These are phyloP conservation scores for Sanghuangporus weigelae DNA, from an alignment of 1,284 basidiomycete genomes.

Conservation along the genomic window DNA sequence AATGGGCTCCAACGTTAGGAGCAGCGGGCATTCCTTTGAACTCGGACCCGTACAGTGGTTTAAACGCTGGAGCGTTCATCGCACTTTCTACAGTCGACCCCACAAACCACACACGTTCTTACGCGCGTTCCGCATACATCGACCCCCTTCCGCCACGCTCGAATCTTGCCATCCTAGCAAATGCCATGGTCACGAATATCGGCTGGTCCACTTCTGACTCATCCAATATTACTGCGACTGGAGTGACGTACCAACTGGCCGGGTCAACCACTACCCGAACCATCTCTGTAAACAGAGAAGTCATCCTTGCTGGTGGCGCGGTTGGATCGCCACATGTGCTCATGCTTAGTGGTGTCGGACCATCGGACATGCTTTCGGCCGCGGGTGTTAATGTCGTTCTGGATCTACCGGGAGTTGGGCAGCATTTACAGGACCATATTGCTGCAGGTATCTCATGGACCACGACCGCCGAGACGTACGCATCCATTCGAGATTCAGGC, in stretches of 20 bases:
- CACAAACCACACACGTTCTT: conserved; percentile 60
- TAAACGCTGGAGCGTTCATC: conserved; percentile 48
- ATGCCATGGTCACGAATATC: conserved; percentile 52
- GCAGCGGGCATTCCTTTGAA: conserved; percentile 38
- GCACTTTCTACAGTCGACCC: conserved; percentile 63
- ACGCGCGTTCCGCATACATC: conserved; percentile 66
- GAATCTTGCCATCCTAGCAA: conserved; percentile 61
- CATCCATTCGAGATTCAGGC: conserved; percentile 32
- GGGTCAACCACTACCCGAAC: conserved; percentile 33
- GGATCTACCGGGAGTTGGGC: conserved; percentile 70
- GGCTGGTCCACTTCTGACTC: conserved; percentile 40
- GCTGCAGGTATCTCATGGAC: conserved; percentile 45
- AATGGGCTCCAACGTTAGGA: conserved; percentile 47
- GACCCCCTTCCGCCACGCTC: conserved; percentile 51
- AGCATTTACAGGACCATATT: conserved; percentile 71
- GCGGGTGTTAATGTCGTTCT: conserved; percentile 44
- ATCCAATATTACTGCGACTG: conserved; percentile 45
- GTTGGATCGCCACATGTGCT: conserved; percentile 64
- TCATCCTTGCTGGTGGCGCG: conserved; percentile 37
- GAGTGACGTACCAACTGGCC: conserved; percentile 47
- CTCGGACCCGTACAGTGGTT: conserved; percentile 43
- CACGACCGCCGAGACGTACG: conserved; percentile 43
- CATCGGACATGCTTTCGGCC: conserved; percentile 44
- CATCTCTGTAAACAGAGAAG: conserved; percentile 34
- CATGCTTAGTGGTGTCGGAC: conserved; percentile 70